Base-by-base conservation (phyloP, 2,329 filamentous ascomycete genomes). In the Mycosphaerella arachidis region DNA sequence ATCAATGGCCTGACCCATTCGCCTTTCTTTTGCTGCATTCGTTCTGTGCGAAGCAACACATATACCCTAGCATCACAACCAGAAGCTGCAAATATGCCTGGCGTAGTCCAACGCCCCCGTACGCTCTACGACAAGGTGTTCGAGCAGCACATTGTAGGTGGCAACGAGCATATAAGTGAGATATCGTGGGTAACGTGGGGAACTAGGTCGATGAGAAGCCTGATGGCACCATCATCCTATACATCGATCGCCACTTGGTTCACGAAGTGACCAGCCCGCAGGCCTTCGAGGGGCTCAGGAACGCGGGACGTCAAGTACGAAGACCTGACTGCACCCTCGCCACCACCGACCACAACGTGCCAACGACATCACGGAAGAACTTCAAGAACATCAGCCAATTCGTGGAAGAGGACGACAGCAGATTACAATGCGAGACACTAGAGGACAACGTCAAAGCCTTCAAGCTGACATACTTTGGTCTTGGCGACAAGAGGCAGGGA, bases 191-290 rank as follows among this genome's bases (percentile, higher is more conserved):
- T 66, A 37, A 66, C 57, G 45, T n/a, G 2, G 9, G 16, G 13
- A 3, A 16, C 13, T 50, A 66, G 64, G 64, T 99, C 73, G 91
- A 97, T 72, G 90, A 96, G 84, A 91, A 92, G 83, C 85, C 91
- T 58, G 93, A 97, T 78, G 93, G 93, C 77, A 97, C 92, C 60
- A 82, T 95, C 70, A 81, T 96, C 66, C 83, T 97, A 61, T 97
- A 97, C 76, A 97, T 97, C 73, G 91, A 96, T 79, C 86, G 94
- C 76, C 94, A 99, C 82, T 84, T 99, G 64, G 92, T 97, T 63
- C 94, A 99, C 76, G 94, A 99, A 82, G 94, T 99, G 75, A 99
- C 94, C 70, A 97, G 93, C 70, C 94, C 94, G 65, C 94, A 97
- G 91, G 94, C 94, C 52, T 99, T 97, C 71, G 94, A 99, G 76